phyloP scores from a whole-genome alignment of 2,329 filamentous ascomycete species.

The Stagonosporopsis cucurbitacearum region DNA sequence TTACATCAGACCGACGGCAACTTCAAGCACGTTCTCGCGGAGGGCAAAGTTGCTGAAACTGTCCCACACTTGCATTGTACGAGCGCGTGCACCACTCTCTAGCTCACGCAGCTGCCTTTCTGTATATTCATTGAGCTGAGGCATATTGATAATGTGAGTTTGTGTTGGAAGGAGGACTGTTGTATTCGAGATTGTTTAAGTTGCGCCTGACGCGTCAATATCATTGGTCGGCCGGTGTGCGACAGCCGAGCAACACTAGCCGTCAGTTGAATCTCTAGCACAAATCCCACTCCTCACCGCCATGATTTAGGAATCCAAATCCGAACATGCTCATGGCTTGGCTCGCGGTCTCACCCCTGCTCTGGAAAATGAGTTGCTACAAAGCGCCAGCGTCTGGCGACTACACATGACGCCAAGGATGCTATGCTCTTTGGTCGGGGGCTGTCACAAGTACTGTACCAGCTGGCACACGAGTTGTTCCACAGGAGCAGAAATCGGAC shows the following conservation, averaged over 20 bases:
- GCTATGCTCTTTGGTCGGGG: background rate
- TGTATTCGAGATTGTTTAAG: background rate
- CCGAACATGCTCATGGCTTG: too few relatives aligned
- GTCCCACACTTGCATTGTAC: slow-evolving; percentile 61
- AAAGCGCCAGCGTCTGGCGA: background rate
- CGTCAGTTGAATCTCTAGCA: background rate
- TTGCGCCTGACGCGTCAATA: slow-evolving; percentile 5
- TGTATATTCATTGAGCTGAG: slow-evolving; percentile 40
- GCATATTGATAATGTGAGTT: slow-evolving; percentile 25
- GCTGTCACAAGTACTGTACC: background rate
- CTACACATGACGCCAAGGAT: background rate
- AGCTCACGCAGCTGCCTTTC: slow-evolving; percentile 56
- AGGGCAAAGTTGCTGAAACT: slow-evolving; percentile 76
- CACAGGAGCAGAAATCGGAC: background rate
- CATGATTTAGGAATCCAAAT: too few relatives aligned
- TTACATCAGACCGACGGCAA: slow-evolving; percentile 77
- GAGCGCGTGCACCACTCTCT: slow-evolving; percentile 52
- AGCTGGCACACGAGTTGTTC: background rate
- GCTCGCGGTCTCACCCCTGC: too few relatives aligned
- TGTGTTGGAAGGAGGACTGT: background rate
- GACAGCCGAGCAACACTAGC: background rate
- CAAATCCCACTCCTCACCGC: too few relatives aligned
- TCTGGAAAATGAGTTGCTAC: background rate
- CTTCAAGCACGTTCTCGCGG: slow-evolving; percentile 76
- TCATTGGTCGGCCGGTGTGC: background rate